Evolutionary conservation across 768 basidiomycete genomes (phyloP), one percentile per base, ranked within the genome.

Genomic region (Floccularia luteovirens): DNA sequence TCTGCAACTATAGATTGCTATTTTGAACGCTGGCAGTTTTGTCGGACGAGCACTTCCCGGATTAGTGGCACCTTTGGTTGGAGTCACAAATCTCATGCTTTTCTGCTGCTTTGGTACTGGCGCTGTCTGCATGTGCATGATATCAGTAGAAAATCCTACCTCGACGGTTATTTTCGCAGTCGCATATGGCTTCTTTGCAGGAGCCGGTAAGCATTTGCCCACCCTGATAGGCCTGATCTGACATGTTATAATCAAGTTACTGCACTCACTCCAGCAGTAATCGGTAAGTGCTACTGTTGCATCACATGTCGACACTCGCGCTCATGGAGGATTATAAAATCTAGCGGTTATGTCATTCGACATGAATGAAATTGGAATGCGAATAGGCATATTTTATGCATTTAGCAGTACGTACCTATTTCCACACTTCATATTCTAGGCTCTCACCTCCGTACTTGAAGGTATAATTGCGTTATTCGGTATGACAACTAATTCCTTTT

Each of bases 1-100:
- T n/a, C n/a, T n/a, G n/a, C n/a, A n/a, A n/a, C 27, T 14, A 14
- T 14, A 77, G 70, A 43, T 79, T 14, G 62, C 75, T 0, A 66
- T 81, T 24, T 47, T 79, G 11, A 82, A 79, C 42, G 77, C 64
- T 2, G 62, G 67, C n/a, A 66, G 65, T 36, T 54, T 74, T 14
- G 55, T 72, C 28, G 81, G 80, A 4, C 69, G 79, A 24, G 49
- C 70, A 2, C 46, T 76, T 11, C 66, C 74, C 0, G 65, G 65
- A 14, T 53, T 69, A 17, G 49, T 75, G 22, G 67, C 64, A 13
- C 56, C 59, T 2, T 46, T 43, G 21, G 33, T 67, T 43, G 75
- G 79, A 1, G 59, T 69, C 6, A 60, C 67, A 27, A 74, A 66
- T 45, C 41, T 74, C 3, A 54, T n/a, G 65, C 2, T 59, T 64